These are phyloP conservation scores for Volvox carteri DNA, from an alignment of 163 green algal species.

Conservation along the genomic window DNA sequence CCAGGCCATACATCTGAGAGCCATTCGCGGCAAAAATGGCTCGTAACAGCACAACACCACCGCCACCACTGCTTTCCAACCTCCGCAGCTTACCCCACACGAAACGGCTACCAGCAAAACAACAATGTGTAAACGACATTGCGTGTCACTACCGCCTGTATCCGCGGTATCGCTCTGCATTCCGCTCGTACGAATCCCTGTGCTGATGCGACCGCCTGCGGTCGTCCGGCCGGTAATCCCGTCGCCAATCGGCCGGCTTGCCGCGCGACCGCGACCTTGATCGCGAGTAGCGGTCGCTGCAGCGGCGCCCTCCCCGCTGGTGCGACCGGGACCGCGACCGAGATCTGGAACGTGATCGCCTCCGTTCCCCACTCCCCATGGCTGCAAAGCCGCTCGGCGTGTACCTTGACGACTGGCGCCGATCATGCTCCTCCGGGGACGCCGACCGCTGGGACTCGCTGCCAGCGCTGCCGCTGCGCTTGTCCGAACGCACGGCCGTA, in stretches of 20 bases:
- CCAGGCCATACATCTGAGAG: no score
- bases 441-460: constrained; percentile 8
- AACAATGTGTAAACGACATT: no score
- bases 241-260: not conserved
- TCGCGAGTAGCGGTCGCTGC: not conserved
- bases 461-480: constrained; percentile 6
- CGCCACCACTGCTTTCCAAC: no score
- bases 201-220: not conserved
- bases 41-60: no score
- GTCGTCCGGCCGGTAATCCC: not conserved
- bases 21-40: no score
- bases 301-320: not conserved
- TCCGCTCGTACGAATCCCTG: not conserved
- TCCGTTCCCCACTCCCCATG: not conserved
- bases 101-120: no score
- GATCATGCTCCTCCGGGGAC: constrained; percentile 7
- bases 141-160: not conserved
- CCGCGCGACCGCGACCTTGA: constrained; percentile 7
- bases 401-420: constrained; percentile 39
- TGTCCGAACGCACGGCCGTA: constrained; percentile 25
- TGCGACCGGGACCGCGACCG: constrained; percentile 32
- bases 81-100: no score
- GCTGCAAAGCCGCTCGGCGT: not conserved
- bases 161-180: not conserved
- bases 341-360: not conserved